Evolutionary conservation across 345 rosid genomes (phyloP), one percentile per base, ranked within the genome.

Genomic region (Salix exigua): DNA sequence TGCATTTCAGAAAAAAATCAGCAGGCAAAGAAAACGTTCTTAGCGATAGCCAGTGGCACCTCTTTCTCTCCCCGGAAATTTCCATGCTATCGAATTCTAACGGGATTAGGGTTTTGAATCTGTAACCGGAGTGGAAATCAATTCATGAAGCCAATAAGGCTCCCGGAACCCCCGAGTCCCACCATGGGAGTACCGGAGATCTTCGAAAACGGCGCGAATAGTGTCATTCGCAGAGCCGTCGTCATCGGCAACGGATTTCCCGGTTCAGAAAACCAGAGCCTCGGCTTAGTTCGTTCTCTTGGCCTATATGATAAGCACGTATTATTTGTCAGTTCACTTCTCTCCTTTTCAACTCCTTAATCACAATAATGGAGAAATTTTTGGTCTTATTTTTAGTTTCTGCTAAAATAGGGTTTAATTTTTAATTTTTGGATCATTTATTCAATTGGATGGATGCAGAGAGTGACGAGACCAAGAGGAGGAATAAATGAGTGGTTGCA

Each of bases 391-490:
- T 4, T 38, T 23, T 7, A 25, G 28, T 65, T 13, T 7, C 19
- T 8, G 18, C n/a, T 21, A 37, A 31, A 8, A 21, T 12, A 19
- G 33, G 48, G 66, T 16, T 55, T 21, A 28, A 2, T 61, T 40
- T 73, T 28, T 40, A 44, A 68, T 30, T 28, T 11, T 48, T 66
- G 38, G 19, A 17, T 7, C 7, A 63, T 61, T 67, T 13, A n/a
- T 73, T 69, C 10, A 18, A 16, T 70, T 19, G 4, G 33, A 21
- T 31, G 10, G 10, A 50, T 69, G 73, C 88, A 96, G 99, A 85
- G 97, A 79, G 95, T 96, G 75, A 92, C 94, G 14, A 87, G 99
- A 79, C 99, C 99, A 6, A 93, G 90, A 84, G 99, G 97, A 73
- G 97, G 99, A 62, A 60, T 94, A 13, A 86, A 96, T 75, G 98